Conservation (phyloP, 23 red algal species). For the Gracilaria vermiculophylla region DNA sequence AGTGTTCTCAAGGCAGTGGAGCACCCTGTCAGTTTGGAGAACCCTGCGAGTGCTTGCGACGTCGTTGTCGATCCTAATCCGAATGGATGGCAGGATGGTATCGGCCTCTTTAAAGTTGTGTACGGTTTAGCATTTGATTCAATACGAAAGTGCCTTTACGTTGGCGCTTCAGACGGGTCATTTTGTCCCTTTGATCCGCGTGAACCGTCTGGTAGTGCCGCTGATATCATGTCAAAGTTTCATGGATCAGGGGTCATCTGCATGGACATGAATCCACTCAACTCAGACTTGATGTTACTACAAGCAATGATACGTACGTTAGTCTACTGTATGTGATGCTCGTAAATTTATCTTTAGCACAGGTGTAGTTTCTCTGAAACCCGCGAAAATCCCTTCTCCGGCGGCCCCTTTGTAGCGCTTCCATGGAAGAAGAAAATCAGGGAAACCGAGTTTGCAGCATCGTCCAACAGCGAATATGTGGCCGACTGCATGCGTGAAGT, state of each 20-base stretch:
- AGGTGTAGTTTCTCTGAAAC: too few relatives aligned
- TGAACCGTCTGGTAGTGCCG: background rate
- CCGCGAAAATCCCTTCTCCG: too few relatives aligned
- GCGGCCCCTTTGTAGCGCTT: too few relatives aligned
- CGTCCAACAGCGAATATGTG: too few relatives aligned
- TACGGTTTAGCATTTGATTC: conserved; percentile 52
- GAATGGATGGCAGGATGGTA: conserved; percentile 32
- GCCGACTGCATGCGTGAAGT: too few relatives aligned
- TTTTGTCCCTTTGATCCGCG: conserved; percentile 45
- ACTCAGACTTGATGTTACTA: conserved; percentile 42
- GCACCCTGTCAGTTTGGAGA: too few relatives aligned
- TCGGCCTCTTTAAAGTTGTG: conserved; percentile 23
- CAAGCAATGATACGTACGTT: conserved; percentile 65
- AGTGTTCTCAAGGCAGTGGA: background rate
- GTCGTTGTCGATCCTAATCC: conserved; percentile 54
- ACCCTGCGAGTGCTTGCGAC: background rate
- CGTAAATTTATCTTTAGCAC: conserved; percentile 39
- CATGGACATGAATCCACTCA: conserved; percentile 45
- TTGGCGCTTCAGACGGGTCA: conserved; percentile 41
- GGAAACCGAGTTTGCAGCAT: too few relatives aligned
- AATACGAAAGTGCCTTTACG: conserved; percentile 5
- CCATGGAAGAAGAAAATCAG: too few relatives aligned
- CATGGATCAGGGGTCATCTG: conserved; percentile 62
- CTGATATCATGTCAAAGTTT: conserved; percentile 1
- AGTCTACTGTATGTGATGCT: conserved; percentile 83